Evolutionary conservation across 345 rosid species (phyloP).

Genomic region (Sisymbrium altissimum): DNA sequence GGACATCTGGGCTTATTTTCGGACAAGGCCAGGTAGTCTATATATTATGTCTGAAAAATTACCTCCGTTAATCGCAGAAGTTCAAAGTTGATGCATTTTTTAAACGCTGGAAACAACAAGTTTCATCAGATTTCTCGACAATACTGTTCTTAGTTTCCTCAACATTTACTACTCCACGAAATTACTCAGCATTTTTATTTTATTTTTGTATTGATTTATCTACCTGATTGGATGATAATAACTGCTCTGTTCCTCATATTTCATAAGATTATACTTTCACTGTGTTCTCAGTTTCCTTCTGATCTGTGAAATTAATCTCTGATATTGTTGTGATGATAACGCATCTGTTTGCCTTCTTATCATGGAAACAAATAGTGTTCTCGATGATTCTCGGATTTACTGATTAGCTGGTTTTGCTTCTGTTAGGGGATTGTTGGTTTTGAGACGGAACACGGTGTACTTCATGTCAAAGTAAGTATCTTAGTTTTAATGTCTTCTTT

Average conservation of each 20-base stretch:
- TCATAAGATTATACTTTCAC: neutral
- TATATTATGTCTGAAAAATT: neutral
- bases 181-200: neutral
- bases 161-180: neutral
- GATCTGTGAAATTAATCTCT: neutral
- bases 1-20: constrained; percentile 93
- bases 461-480: constrained; percentile 72
- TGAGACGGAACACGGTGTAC: constrained; percentile 72
- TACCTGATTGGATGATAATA: neutral
- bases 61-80: neutral
- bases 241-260: neutral
- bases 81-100: neutral
- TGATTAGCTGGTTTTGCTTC: constrained; percentile 17
- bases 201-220: neutral
- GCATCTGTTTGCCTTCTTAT: neutral
- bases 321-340: neutral
- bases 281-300: neutral
- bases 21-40: constrained; percentile 86
- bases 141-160: neutral
- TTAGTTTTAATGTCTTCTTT: neutral
- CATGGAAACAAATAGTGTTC: neutral
- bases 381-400: neutral
- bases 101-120: neutral
- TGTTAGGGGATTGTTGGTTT: constrained; percentile 77
- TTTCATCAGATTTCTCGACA: neutral